Conservation (phyloP, 2,329 filamentous ascomycete species). For the Arthroderma sp. region DNA sequence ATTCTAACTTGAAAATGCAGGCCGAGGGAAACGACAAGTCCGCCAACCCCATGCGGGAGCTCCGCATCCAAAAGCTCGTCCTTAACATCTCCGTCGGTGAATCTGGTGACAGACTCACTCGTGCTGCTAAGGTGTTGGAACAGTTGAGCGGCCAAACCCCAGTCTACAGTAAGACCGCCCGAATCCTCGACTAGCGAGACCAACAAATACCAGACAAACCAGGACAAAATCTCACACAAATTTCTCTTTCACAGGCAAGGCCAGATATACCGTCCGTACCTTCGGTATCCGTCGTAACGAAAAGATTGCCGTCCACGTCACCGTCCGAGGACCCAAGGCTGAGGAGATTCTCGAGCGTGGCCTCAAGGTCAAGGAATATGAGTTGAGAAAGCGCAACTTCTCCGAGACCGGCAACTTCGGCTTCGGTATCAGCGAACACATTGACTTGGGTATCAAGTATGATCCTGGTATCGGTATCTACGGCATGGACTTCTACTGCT, state of each 20-base stretch:
- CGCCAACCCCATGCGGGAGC: constrained; percentile 98
- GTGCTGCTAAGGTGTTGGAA: constrained; percentile 99
- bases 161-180: constrained; percentile 73
- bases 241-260: constrained; percentile 59
- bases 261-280: constrained; percentile 99
- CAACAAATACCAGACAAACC: not conserved
- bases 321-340: constrained; percentile 96
- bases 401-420: constrained; percentile 99
- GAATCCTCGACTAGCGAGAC: not conserved
- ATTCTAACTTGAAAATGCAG: constrained; percentile 27
- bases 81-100: constrained; percentile 99
- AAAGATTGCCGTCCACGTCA: constrained; percentile 99
- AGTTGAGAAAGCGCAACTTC: constrained; percentile 99
- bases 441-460: constrained; percentile 99
- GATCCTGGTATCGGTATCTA: constrained; percentile 97
- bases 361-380: constrained; percentile 99
- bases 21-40: constrained; percentile 65
- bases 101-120: constrained; percentile 99
- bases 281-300: constrained; percentile 99
- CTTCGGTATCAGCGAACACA: constrained; percentile 99
- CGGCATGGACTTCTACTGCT: constrained; percentile 99
- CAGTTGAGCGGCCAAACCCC: constrained; percentile 99
- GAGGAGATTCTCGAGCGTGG: constrained; percentile 99
- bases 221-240: constrained; percentile 1
- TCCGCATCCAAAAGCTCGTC: constrained; percentile 98